A percentile compares a stretch with the other conserved stretches of the same genome.
Evolutionary conservation across 768 basidiomycete species (phyloP).

Genomic region (Cyclocybe aegerita): DNA sequence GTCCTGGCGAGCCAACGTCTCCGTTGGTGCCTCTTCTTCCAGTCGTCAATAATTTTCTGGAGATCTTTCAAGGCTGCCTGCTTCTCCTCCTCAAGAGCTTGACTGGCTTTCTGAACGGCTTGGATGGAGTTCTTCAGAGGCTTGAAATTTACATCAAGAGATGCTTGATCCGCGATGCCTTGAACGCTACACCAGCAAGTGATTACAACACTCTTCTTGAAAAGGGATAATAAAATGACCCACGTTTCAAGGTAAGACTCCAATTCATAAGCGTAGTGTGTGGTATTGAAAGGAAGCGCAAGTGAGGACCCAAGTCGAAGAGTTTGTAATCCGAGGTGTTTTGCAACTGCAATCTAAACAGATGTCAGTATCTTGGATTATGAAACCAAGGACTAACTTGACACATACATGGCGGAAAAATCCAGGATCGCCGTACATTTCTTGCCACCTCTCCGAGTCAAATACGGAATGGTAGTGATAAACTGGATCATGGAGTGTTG

Average conservation of each 20-base stretch:
- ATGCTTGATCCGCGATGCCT: slow-evolving; percentile 26
- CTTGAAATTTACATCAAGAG: slow-evolving; percentile 32
- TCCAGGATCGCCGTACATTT: slow-evolving; percentile 68
- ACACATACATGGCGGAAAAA: slow-evolving; percentile 63
- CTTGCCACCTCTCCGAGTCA: slow-evolving; percentile 69
- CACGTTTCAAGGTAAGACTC: slow-evolving; percentile 57
- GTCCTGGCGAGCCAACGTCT: slow-evolving; percentile 3
- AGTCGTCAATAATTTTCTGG: slow-evolving; percentile 34
- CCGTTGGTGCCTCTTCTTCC: slow-evolving; percentile 26
- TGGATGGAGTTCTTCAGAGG: slow-evolving; percentile 44
- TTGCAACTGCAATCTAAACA: slow-evolving; percentile 57
- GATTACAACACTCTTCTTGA: not conserved
- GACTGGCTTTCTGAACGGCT: slow-evolving; percentile 47
- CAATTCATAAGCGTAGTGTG: slow-evolving; percentile 66
- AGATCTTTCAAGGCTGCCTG: slow-evolving; percentile 47
- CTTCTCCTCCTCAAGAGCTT: slow-evolving; percentile 58
- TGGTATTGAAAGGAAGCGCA: slow-evolving; percentile 70
- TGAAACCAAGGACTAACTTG: not conserved
- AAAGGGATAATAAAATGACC: not conserved
- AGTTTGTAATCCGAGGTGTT: slow-evolving; percentile 61
- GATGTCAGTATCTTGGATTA: not conserved
- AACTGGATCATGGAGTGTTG: slow-evolving; percentile 47
- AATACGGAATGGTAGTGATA: slow-evolving; percentile 79
- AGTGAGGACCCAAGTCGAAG: slow-evolving; percentile 60
- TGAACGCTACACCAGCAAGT: slow-evolving; percentile 42